Base-by-base conservation (phyloP, 2,329 filamentous ascomycete genomes). In the Metarhizium brunneum region DNA sequence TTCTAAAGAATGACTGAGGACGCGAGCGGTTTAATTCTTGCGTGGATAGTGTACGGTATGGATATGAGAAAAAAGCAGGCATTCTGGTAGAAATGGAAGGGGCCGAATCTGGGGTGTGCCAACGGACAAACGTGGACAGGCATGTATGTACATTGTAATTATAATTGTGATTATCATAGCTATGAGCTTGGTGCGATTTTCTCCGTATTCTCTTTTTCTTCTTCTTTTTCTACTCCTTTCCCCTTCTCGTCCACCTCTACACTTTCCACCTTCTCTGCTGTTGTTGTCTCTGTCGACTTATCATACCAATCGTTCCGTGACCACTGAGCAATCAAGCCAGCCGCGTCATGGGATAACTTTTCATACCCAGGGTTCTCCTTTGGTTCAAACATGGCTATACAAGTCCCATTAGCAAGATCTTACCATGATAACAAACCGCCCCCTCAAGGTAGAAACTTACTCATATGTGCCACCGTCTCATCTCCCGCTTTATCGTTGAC, bases 401-500 rank as follows among this genome's bases (percentile, higher is more conserved):
- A 45, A 20, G 10, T 13, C 47, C 10, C 16, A 8, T n/a, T 32
- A 50, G 8, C 29, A 20, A 50, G 14, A n/a, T 13, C 8, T 13
- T 5, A 1, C 11, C 38, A 40, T 40, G 38, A 13, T 16, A 16
- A 40, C 1, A 40, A 40, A 10, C 32, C 6, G 0, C 1, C 38
- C 14, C 38, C 10, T 11, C 49, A 5, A 4, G 5, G 32, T 20
- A 5, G 13, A 11, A 7, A 53, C 80, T 70, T 77, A 78, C 81
- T 76, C 76, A 86, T 89, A 70, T 97, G 94, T 32, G 92, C 92
- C 59, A 75, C 74, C 0, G 86, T 84, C 74, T 97, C 94, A 63
- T 95, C 90, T 11, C 72, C 75, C 1, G 87, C 90, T 63, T 82
- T 83, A 58, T 95, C 85, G 67, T 97, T 99, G 55, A 91, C 76